Base-by-base conservation (phyloP, 225 moss, liverwort and hornwort genomes). In the Thuidium tamariscinum region DNA sequence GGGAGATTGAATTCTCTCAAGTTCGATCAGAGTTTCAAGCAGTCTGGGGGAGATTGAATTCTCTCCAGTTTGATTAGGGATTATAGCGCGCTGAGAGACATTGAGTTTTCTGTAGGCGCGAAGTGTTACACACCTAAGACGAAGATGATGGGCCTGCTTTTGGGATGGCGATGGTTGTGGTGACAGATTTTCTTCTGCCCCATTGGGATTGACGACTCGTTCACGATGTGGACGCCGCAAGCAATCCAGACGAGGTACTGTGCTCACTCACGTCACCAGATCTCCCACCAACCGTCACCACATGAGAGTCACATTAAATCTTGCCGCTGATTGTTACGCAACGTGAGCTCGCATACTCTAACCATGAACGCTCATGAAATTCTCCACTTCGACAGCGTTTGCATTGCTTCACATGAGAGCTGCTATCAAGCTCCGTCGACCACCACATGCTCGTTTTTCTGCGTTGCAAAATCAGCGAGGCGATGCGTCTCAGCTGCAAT, bases 121-220 rank as follows among this genome's bases (percentile, higher is more conserved):
- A 89, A 54, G 15, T 34, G 41, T 22, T 73, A 71, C 88, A 55
- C 66, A 92, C 92, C 92, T 10, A 91, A 86, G 77, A 93, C 91
- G 60, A 93, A 91, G 61, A 93, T 80, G 71, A 93, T 90, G 46
- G 91, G 91, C 25, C 71, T 77, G 68, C 72, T 84, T 76, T 89
- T 81, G 0, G 90, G 90, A 75, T 90, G 90, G 30, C 84, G 89
- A 77, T 91, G 91, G 57, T 92, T 91, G 83, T 89, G 89, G 68
- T 92, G 92, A 57, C 82, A 88, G 39, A 75, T 62, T 56, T 88
- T 88, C 60, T 70, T 88, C 75, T 61, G 74, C 6, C 7, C 54
- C 88, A 86, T 82, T 36, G 79, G 64, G 39, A 60, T 8, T 67
- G 56, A 37, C n/a, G 42, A 56, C 68, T 80, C 9, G n/a, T 70